phyloP scores from a whole-genome alignment of 805 yeast genomes.

The Pichia paraexigua region DNA sequence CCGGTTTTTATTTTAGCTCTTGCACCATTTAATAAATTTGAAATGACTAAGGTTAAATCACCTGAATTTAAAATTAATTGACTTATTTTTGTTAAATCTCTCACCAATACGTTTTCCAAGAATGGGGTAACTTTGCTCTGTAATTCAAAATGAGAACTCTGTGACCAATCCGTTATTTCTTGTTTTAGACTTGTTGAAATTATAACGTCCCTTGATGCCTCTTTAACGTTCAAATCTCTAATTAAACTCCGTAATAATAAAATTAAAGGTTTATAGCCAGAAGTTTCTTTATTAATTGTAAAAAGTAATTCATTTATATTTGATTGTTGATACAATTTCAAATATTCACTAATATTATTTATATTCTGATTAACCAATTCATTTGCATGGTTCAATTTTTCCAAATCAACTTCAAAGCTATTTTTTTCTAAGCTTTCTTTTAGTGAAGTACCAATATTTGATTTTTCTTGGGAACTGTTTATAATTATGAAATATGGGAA shows the following conservation, averaged over 20 bases:
- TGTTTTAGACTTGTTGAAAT: conserved; percentile 10
- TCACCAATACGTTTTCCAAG: conserved; percentile 20
- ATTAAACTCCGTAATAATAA: conserved; percentile 21
- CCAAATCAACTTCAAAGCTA: conserved; percentile 18
- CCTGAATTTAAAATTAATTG: conserved; percentile 28
- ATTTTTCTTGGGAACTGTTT: conserved; percentile 5
- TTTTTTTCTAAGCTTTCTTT: neutral
- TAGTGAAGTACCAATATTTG: conserved; percentile 1
- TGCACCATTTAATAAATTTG: conserved; percentile 22
- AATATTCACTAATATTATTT: conserved; percentile 21
- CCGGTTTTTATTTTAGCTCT: conserved; percentile 19
- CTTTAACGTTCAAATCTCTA: conserved; percentile 12
- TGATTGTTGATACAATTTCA: conserved; percentile 22
- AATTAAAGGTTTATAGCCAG: conserved; percentile 24
- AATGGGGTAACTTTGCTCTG: conserved; percentile 28
- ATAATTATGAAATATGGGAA: conserved; percentile 24
- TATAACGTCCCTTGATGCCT: conserved; percentile 1
- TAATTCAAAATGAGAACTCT: conserved; percentile 28
- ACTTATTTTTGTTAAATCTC: conserved; percentile 23
- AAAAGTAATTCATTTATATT: conserved; percentile 21
- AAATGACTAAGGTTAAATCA: conserved; percentile 25
- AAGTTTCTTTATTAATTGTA: conserved; percentile 23
- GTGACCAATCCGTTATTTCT: conserved; percentile 27
- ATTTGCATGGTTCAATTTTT: conserved; percentile 23
- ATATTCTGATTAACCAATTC: conserved; percentile 20